These are phyloP conservation scores for Medicago lupulina DNA, from an alignment of 306 rosid species.

Conservation along the genomic window DNA sequence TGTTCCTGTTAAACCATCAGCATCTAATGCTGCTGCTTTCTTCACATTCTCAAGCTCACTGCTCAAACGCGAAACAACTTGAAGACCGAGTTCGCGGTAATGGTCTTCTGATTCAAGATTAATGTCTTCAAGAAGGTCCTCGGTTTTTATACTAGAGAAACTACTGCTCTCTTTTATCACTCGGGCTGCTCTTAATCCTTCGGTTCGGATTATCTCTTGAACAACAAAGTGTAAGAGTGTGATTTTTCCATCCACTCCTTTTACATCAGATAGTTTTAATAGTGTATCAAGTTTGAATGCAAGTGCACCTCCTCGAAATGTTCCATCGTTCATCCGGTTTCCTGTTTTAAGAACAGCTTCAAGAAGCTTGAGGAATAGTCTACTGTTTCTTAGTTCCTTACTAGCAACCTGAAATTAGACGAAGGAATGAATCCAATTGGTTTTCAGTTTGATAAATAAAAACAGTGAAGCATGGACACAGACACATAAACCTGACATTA, in stretches of 20 bases:
- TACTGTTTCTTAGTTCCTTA: slow-evolving; percentile 76
- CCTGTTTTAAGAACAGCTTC: slow-evolving; percentile 99
- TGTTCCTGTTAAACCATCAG: slow-evolving; percentile 79
- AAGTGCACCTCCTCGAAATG: slow-evolving; percentile 94
- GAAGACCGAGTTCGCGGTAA: slow-evolving; percentile 69
- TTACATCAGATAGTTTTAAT: slow-evolving; percentile 87
- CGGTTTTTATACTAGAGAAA: slow-evolving; percentile 70
- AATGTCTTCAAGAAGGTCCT: slow-evolving; percentile 60
- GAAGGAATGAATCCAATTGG: slow-evolving; percentile 26
- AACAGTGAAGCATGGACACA: background rate
- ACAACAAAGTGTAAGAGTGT: slow-evolving; percentile 92
- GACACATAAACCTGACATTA: background rate
- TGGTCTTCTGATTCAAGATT: slow-evolving; percentile 64
- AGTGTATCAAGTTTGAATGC: slow-evolving; percentile 96
- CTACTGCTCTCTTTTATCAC: slow-evolving; percentile 56
- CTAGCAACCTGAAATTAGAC: slow-evolving; percentile 77
- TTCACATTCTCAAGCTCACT: slow-evolving; percentile 80
- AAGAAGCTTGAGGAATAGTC: slow-evolving; percentile 92
- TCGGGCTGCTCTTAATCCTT: slow-evolving; percentile 81
- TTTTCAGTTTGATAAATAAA: background rate
- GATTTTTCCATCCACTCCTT: slow-evolving; percentile 92
- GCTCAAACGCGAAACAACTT: slow-evolving; percentile 72
- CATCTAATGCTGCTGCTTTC: slow-evolving; percentile 82
- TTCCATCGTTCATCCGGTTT: slow-evolving; percentile 95
- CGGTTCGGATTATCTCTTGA: slow-evolving; percentile 89